phyloP scores from a whole-genome alignment of 1,284 basidiomycete genomes.

The Inonotus obliquus region DNA sequence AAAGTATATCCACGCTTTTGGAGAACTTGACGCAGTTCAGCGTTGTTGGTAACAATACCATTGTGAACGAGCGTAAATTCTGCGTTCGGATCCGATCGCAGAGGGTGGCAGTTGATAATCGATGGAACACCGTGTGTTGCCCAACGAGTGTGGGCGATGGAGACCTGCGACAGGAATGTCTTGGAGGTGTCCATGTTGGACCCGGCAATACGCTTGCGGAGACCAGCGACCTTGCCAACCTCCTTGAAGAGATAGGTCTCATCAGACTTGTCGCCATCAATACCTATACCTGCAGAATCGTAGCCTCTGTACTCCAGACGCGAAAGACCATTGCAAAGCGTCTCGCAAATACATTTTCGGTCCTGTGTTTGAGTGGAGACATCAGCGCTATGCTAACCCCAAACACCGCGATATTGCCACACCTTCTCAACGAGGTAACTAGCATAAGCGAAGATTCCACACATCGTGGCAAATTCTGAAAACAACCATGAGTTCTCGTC shows the following conservation, averaged over 20 bases:
- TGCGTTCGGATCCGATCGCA: constrained; percentile 75
- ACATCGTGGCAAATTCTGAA: constrained; percentile 47
- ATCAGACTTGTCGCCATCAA: constrained; percentile 88
- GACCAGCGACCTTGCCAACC: constrained; percentile 95
- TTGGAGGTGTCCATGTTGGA: constrained; percentile 78
- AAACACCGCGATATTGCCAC: constrained; percentile 24
- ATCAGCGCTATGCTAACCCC: constrained; percentile 20
- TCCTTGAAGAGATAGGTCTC: constrained; percentile 92
- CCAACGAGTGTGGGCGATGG: constrained; percentile 99
- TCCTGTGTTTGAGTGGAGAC: constrained; percentile 44
- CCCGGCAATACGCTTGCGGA: constrained; percentile 88
- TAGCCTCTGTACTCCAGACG: constrained; percentile 99
- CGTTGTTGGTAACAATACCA: constrained; percentile 96
- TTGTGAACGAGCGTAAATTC: constrained; percentile 98
- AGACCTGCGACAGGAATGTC: constrained; percentile 84
- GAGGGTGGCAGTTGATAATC: constrained; percentile 92
- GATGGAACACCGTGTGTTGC: constrained; percentile 97
- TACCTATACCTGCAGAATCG: constrained; percentile 93
- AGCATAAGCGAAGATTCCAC: constrained; percentile 95
- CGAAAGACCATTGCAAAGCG: constrained; percentile 88
- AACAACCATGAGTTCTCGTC: background rate
- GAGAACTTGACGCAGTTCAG: constrained; percentile 88
- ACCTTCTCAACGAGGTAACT: constrained; percentile 92
- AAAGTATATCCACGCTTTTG: constrained; percentile 96
- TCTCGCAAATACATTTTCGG: constrained; percentile 90